Base-by-base conservation (phyloP, 2,329 filamentous ascomycete species). In the Chaetomium globosum region DNA sequence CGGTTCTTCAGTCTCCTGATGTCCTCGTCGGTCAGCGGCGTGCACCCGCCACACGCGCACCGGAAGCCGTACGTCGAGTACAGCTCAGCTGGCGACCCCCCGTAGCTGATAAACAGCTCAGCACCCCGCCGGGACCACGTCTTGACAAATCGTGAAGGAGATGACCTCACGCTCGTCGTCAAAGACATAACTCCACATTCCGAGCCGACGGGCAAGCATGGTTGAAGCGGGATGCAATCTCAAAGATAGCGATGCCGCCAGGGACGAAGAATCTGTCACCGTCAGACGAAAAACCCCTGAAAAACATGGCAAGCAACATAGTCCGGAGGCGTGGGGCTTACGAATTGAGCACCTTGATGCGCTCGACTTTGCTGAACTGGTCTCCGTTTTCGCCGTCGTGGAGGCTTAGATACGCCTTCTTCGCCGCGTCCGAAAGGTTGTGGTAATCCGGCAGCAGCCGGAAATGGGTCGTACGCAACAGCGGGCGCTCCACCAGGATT, bases 191-290 rank as follows among this genome's bases (percentile, higher is more conserved):
- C 1, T 74, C 68, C 30, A 85, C 71, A 52, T 80, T 84, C 61
- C 78, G 72, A 3, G 69, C 72, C 0, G 79, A 76, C 1, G 69
- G 65, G 70, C 85, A 88, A 0, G 84, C 80, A 71, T 88, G 85
- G 71, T 88, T 88, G 74, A 88, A 87, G 2, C 85, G 78, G 0
- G 84, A 81, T 0, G 81, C 82, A 6, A 83, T 75, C 0, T 81
- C 77, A 64, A 85, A 86, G 2, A 86, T 78, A 0, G 77, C 79
- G 7, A 73, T 69, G 3, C 69, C 68, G 0, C 65, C 62, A 0
- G 36, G 49, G 9, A 74, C 65, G 1, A 66, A 60, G 59, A 75
- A 75, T 13, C 74, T 75, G 59, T 65, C 69, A 21, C 49, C 60
- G 19, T 61, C 19, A 63, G 63, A 61, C 31, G 31, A 53, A 54